phyloP scores from a whole-genome alignment of 768 basidiomycete genomes.

The Russula abietina region DNA sequence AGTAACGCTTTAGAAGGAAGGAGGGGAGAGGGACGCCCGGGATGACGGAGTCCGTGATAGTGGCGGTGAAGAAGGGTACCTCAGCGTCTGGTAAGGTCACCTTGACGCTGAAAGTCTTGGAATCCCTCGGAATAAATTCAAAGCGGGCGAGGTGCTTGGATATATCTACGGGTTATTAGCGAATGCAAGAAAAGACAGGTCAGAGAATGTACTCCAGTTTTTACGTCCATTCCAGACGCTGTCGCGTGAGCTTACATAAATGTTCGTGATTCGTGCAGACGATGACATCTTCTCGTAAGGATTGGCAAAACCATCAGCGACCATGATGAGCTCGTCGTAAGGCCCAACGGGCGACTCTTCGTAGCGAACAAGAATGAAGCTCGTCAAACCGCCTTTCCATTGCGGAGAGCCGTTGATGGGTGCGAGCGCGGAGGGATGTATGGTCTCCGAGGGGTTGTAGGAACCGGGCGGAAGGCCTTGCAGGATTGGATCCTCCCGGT shows the following conservation, averaged over 20 bases:
- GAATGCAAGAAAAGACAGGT: no score
- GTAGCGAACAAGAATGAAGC: conserved; percentile 9
- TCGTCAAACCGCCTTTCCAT: conserved; percentile 9
- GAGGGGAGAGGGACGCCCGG: conserved; percentile 11
- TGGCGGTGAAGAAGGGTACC: conserved; percentile 20
- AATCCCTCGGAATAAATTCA: not conserved
- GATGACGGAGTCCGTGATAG: conserved; percentile 15
- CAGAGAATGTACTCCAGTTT: conserved; percentile 15
- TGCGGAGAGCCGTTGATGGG: conserved; percentile 6
- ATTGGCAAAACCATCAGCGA: not conserved
- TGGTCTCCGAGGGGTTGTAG: conserved; percentile 13
- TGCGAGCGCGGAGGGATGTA: conserved; percentile 19
- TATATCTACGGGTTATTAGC: conserved; percentile 3
- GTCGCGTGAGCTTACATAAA: conserved; percentile 14
- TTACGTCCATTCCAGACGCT: conserved; percentile 18
- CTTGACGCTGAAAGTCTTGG: not conserved
- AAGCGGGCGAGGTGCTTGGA: conserved; percentile 20
- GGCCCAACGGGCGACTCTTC: conserved; percentile 19
- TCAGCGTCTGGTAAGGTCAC: conserved; percentile 3
- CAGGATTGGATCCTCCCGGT: conserved; percentile 9
- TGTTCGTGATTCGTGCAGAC: conserved; percentile 12
- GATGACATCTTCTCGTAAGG: conserved; percentile 6
- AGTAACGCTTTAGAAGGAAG: no score
- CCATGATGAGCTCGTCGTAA: conserved; percentile 21
- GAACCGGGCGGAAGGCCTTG: conserved; percentile 21